Base-by-base conservation (phyloP, 2,329 filamentous ascomycete species). In the Pseudofabraea citricarpa region DNA sequence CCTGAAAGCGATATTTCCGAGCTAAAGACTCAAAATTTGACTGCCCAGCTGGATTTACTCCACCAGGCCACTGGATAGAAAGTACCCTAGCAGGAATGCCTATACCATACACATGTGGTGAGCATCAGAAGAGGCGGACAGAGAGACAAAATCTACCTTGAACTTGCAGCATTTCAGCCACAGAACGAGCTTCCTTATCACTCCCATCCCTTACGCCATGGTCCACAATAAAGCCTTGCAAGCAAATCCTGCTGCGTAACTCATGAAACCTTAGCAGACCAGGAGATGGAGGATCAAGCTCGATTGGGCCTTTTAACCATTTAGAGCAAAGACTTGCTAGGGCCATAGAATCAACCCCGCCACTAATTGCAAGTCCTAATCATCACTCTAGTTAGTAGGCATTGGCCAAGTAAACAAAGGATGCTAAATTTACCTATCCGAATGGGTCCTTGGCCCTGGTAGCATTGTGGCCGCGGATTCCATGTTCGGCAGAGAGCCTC, bases 321-420 rank as follows among this genome's bases (percentile, higher is more conserved):
- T 56, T 36, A 38, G 72, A 74, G 60, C 86, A 87, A 26, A 97
- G 74, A 47, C 73, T 81, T 43, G 90, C 89, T 47, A 98, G 72
- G 21, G 91, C 91, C 90, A 97, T 98, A n/a, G 91, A 97, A 64
- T 98, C 93, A 29, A 93, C 87, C 6, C 93, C 93, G 19, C 93
- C 93, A 59, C 90, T 96, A 48, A 97, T 72, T 13, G 90, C 93
- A 46, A 97, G 69, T 42, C 76, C 84, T 87, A 36, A 49, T 36
- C 1, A 10, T 8, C 22, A 20, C 26, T 51, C 31, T 41, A 27
- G 23, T 4, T 27, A 36, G 15, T 15, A 12, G 5, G 19, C 9
- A n/a, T 32, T 32, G 9, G 4, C 19, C 24, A 1, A 7, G 18
- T 6, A 13, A 16, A 18, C 8, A 32, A 31, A 23, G 21, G n/a